These are phyloP conservation scores for Rhynchospora pubera DNA, from an alignment of 176 grass and related monocot genomes.

Conservation along the genomic window DNA sequence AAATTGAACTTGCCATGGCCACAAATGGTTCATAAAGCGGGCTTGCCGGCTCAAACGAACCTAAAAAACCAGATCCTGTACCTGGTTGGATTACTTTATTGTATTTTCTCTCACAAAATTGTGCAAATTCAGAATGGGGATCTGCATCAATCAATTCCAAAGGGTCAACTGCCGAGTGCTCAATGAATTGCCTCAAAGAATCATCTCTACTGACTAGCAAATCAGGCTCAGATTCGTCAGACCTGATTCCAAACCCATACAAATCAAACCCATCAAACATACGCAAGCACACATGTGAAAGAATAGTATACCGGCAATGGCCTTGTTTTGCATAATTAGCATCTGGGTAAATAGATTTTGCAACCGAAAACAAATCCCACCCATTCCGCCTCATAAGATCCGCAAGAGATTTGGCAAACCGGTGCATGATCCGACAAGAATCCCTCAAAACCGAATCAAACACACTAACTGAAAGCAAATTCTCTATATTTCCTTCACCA, in stretches of 20 bases:
- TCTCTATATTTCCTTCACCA: conserved; percentile 51
- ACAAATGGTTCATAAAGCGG: conserved; percentile 80
- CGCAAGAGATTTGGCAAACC: conserved; percentile 57
- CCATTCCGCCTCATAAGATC: conserved; percentile 53
- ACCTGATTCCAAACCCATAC: conserved; percentile 38
- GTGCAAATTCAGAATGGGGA: conserved; percentile 52
- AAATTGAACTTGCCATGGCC: conserved; percentile 89
- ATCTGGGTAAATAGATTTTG: conserved; percentile 56
- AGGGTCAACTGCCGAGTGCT: conserved; percentile 71
- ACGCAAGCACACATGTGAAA: conserved; percentile 70
- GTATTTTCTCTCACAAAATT: conserved; percentile 81
- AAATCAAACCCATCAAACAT: conserved; percentile 87
- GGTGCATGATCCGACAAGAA: conserved; percentile 63
- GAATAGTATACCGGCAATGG: conserved; percentile 72
- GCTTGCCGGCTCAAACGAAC: conserved; percentile 26
- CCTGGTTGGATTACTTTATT: conserved; percentile 73
- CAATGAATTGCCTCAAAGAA: conserved; percentile 86
- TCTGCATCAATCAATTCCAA: conserved; percentile 64
- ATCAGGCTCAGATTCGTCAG: not conserved
- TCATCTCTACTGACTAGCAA: conserved; percentile 41
- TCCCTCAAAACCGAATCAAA: conserved; percentile 94
- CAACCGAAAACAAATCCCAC: conserved; percentile 54
- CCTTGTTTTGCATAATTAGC: conserved; percentile 57
- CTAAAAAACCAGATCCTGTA: conserved; percentile 55
- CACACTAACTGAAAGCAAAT: conserved; percentile 72